Base-by-base conservation (phyloP, 2,329 filamentous ascomycete species). In the Bisporella sp. region DNA sequence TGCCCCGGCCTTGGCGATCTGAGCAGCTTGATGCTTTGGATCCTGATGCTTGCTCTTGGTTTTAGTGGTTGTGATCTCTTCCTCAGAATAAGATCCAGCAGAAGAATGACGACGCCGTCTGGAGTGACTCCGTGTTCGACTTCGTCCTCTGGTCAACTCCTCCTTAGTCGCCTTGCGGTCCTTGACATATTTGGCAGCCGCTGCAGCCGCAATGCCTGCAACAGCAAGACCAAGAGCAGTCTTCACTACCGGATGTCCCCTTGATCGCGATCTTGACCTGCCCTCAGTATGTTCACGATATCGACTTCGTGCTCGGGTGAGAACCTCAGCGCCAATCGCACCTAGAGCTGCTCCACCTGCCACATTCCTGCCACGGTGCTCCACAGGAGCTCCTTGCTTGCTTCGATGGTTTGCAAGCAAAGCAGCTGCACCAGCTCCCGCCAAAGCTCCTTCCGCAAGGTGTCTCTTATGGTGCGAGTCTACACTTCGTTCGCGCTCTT, bases 181-280 rank as follows among this genome's bases (percentile, higher is more conserved):
- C 55, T 82, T 76, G 62, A 79, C 77, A 60, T 82, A 83, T 62
- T 84, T 83, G 54, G 79, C 75, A 5, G 81, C 81, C n/a, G 81
- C 81, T 4, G 81, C 80, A 21, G 82, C 78, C 6, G 81, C 81
- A 29, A 84, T 71, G 12, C 80, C 81, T 28, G 81, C 79, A 7
- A 80, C 81, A 6, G 81, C 81, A 41, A 84, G 72, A 32, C 80
- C 81, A 28, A 84, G 69, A 28, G 79, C 81, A 1, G 78, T 82
- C 64, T 81, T 81, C 49, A 84, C 68, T 7, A 32, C 29, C 8
- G 42, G 42, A 30, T 45, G 42, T 73, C 73, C 41, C 71, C 74
- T 56, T 71, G 71, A 55, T 32, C 46, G 40, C 6, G 66, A 71
- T 32, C 71, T 66, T 42, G 67, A 65, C 31, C 69, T 64, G 12